Percentiles rank a stretch among this genome's conserved stretches.
phyloP scores from a whole-genome alignment of 805 yeast species.

The Candida gorgasii region DNA sequence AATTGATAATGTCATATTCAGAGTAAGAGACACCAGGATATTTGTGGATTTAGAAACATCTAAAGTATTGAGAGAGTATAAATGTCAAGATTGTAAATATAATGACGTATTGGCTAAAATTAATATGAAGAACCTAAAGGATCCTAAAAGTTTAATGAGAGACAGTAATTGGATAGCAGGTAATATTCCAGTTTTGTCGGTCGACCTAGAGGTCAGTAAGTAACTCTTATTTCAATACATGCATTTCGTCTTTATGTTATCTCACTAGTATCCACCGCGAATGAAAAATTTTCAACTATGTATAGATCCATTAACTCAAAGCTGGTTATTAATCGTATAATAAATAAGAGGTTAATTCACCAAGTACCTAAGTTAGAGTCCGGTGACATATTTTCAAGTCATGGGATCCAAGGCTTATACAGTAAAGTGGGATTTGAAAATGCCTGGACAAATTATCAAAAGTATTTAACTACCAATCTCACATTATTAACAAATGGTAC shows the following conservation, averaged over 20 bases:
- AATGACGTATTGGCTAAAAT: constrained; percentile 29
- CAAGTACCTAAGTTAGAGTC: constrained; percentile 59
- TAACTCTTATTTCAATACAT: too few relatives aligned
- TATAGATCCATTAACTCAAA: constrained; percentile 1
- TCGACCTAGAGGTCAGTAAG: constrained; percentile 13
- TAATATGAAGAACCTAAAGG: constrained; percentile 23
- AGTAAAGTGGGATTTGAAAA: constrained; percentile 63
- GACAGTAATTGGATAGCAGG: constrained; percentile 73
- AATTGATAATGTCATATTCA: constrained; percentile 84
- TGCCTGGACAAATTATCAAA: constrained; percentile 85
- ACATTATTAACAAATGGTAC: constrained; percentile 74
- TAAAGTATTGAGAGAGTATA: constrained; percentile 72
- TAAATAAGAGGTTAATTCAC: constrained; percentile 48
- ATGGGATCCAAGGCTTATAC: constrained; percentile 68
- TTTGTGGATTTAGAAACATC: constrained; percentile 73
- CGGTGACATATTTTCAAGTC: constrained; percentile 34
- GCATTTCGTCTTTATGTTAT: too few relatives aligned
- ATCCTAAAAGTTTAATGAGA: constrained; percentile 55
- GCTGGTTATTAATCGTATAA: too few relatives aligned
- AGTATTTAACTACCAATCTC: constrained; percentile 57
- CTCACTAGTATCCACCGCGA: not conserved
- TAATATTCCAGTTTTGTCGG: constrained; percentile 48
- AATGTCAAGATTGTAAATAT: constrained; percentile 51
- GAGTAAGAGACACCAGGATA: constrained; percentile 82
- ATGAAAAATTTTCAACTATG: constrained; percentile 10